These are phyloP conservation scores for Lathyrus sativus DNA, from an alignment of 306 rosid species.

Conservation along the genomic window DNA sequence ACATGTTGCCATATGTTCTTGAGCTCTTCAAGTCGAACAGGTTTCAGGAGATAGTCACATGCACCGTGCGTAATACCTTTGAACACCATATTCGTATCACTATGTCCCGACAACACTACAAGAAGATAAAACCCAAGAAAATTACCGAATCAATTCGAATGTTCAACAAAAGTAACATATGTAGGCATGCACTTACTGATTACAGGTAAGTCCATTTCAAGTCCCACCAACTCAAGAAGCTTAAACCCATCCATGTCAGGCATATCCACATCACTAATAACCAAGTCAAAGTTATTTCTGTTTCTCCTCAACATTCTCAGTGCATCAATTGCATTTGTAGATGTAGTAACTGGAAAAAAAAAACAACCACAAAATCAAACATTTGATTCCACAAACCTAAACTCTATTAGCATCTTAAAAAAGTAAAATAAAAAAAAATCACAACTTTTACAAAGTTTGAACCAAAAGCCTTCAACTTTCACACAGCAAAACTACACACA, in stretches of 20 bases:
- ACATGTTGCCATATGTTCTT: conserved; percentile 95
- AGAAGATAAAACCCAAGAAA: conserved; percentile 26
- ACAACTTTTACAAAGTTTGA: background rate
- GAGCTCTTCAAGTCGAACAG: conserved; percentile 79
- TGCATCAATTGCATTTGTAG: conserved; percentile 67
- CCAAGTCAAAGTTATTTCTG: conserved; percentile 71
- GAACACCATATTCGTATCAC: conserved; percentile 81
- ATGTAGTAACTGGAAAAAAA: conserved; percentile 67
- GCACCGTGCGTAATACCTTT: conserved; percentile 86
- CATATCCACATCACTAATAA: conserved; percentile 86
- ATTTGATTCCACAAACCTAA: conserved; percentile 18
- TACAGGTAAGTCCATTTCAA: conserved; percentile 94
- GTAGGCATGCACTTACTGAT: conserved; percentile 61
- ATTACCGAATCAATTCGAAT: background rate
- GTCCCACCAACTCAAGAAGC: conserved; percentile 88
- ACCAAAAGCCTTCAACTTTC: conserved; percentile 22
- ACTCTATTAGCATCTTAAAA: background rate
- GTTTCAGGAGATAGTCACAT: conserved; percentile 79
- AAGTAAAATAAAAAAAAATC: background rate
- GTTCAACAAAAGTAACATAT: background rate
- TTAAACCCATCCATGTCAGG: conserved; percentile 95
- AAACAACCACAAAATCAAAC: conserved; percentile 40
- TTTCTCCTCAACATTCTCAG: conserved; percentile 77
- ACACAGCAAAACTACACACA: background rate
- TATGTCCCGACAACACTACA: conserved; percentile 76